These are phyloP conservation scores for Pinus albicaulis DNA, from an alignment of 75 land plant genomes.

Conservation along the genomic window DNA sequence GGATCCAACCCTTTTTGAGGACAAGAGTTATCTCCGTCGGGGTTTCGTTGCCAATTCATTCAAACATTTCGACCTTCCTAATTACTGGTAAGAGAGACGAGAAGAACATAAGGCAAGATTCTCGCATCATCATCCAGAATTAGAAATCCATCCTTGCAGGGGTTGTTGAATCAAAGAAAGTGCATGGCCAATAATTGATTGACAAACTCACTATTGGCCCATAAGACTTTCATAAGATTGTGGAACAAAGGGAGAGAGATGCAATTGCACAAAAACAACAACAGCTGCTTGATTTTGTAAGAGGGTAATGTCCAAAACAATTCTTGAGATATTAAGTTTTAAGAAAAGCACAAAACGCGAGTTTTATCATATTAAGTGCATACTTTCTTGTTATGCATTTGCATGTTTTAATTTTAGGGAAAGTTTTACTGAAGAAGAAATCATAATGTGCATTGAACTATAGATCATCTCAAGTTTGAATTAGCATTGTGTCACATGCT, in stretches of 20 bases:
- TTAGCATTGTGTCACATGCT: no score
- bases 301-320: constrained; percentile 49
- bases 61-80: no score
- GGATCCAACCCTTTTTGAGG: no score
- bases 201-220: constrained; percentile 70
- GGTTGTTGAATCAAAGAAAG: constrained; percentile 82
- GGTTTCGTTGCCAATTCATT: no score
- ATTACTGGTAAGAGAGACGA: no score
- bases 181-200: constrained; percentile 63
- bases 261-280: constrained; percentile 81
- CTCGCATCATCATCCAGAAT: constrained; percentile 73
- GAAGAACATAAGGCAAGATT: constrained; percentile 89
- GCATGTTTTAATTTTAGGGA: not conserved
- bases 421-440: no score
- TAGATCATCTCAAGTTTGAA: not conserved
- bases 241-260: constrained; percentile 68
- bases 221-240: constrained; percentile 77
- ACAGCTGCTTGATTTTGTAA: constrained; percentile 81
- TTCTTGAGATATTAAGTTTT: not conserved
- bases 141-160: constrained; percentile 61
- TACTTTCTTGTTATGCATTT: constrained; percentile 1
- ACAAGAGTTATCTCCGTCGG: no score
- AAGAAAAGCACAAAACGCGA: not conserved
- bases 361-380: not conserved
- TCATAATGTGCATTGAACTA: not conserved